A percentile compares a stretch with the other conserved stretches of the same genome.
phyloP scores from a whole-genome alignment of 371 early-diverging fungal genomes.

The Rhizopus arrhizus region DNA sequence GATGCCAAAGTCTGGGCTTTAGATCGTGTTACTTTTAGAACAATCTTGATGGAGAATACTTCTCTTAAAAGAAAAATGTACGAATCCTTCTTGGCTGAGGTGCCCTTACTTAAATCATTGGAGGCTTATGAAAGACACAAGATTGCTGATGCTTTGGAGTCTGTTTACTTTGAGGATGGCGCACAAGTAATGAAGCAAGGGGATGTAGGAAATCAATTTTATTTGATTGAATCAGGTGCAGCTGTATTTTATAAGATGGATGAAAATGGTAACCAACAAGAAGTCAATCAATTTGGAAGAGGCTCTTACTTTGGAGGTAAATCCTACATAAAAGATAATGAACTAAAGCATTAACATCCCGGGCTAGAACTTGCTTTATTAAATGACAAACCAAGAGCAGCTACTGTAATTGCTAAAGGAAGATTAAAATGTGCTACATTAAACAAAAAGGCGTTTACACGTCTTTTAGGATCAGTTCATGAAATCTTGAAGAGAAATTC shows the following conservation, averaged over 20 bases:
- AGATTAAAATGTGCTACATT: conserved; percentile 88
- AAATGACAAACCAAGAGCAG: conserved; percentile 86
- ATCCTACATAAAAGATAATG: not conserved
- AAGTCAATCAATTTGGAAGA: conserved; percentile 74
- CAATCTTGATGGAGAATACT: conserved; percentile 78
- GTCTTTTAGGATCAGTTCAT: conserved; percentile 89
- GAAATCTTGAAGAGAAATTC: conserved; percentile 89
- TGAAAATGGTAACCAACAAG: conserved; percentile 74
- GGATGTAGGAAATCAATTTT: conserved; percentile 63
- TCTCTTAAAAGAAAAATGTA: conserved; percentile 75
- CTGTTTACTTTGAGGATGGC: conserved; percentile 66
- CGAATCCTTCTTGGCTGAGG: conserved; percentile 75
- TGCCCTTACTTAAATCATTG: conserved; percentile 64
- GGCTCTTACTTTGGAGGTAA: conserved; percentile 97
- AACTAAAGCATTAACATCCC: not conserved
- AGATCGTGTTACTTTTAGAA: conserved; percentile 78
- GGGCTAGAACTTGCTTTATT: conserved; percentile 83
- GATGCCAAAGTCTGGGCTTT: conserved; percentile 79
- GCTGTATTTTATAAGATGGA: conserved; percentile 51
- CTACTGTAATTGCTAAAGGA: conserved; percentile 83
- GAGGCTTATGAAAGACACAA: conserved; percentile 77
- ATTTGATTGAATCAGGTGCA: conserved; percentile 87
- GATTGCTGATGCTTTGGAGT: conserved; percentile 81
- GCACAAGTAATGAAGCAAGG: conserved; percentile 73
- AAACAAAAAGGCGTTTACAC: conserved; percentile 88